Evolutionary conservation across 257 asterid species (phyloP), one percentile per base, ranked within the genome.

Genomic region (Cinchona pubescens): DNA sequence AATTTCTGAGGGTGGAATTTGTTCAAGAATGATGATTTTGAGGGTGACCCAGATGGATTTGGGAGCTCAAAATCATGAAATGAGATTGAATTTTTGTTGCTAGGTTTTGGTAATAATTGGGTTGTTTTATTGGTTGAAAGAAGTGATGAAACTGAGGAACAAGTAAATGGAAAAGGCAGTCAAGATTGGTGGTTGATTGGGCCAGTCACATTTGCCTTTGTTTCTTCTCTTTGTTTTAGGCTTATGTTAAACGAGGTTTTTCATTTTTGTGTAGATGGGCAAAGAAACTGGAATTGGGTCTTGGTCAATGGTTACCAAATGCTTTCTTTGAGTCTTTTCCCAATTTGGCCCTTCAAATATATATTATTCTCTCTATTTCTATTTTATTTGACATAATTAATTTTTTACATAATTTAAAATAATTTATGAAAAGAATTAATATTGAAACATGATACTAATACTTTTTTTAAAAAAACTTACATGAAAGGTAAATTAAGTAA

Each of bases 51-150:
- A 65, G 76, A 76, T 78, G 48, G 46, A 49, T 46, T 19, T 60
- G 62, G 68, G 79, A 62, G 56, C 70, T 64, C 65, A 75, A 51
- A 74, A 77, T 5, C 82, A 77, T 77, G 73, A 55, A 79, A 25
- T 53, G 65, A 59, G 62, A 63, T 43, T 58, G 75, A 60, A 58
- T 68, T 68, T n/a, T 53, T 19, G 6, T 48, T 38, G 25, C 13
- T 53, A 62, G 42, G 60, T 32, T 69, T 30, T 19, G 21, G 32
- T 12, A 16, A 13, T 25, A 53, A 45, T 32, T 68, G 75, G 29
- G 63, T 43, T 71, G 29, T 34, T 43, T 14, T 74, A 19, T 63
- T 32, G 70, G 77, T 45, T 3, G 51, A 23, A 34, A 71, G 27
- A 59, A 38, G 40, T 12, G n/a, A 35, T 25, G n/a, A 19, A 65